Conservation (phyloP, 768 basidiomycete species). For the Candolleomyces aberdarensis region DNA sequence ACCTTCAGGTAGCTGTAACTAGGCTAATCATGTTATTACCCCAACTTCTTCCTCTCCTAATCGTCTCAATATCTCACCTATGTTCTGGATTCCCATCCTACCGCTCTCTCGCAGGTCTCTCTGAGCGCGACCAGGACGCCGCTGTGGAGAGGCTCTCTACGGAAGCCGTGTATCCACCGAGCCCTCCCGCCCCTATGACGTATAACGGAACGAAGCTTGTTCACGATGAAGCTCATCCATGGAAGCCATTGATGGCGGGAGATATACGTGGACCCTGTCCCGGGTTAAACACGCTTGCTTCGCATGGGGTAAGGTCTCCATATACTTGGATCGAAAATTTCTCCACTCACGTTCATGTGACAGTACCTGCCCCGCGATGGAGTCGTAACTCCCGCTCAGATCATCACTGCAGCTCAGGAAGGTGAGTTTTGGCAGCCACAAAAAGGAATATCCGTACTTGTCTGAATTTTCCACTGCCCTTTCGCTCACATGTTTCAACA, state of each 20-base stretch:
- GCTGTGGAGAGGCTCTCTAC: not conserved
- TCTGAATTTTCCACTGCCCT: not conserved
- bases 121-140: constrained; percentile 17
- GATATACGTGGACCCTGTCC: constrained; percentile 20
- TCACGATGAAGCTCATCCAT: constrained; percentile 15
- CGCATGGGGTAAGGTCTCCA: constrained; percentile 14
- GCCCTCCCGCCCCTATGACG: constrained; percentile 7
- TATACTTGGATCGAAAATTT: not conserved
- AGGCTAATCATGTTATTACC: too few relatives aligned
- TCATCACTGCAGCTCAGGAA: constrained; percentile 14
- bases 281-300: constrained; percentile 19
- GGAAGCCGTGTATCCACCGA: not conserved
- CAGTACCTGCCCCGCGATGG: constrained; percentile 14
- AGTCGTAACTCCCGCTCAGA: constrained; percentile 12
- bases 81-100: constrained; percentile 21
- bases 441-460: not conserved
- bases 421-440: constrained; percentile 3
- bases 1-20: too few relatives aligned
- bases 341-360: not conserved
- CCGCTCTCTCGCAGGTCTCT: constrained; percentile 23
- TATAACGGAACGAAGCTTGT: constrained; percentile 13
- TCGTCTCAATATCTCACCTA: not conserved
- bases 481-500: constrained; percentile 13
- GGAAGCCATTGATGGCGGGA: constrained; percentile 5
- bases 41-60: not conserved